Conservation (phyloP, 352 stramenopile species). For the Pythium monospermum region DNA sequence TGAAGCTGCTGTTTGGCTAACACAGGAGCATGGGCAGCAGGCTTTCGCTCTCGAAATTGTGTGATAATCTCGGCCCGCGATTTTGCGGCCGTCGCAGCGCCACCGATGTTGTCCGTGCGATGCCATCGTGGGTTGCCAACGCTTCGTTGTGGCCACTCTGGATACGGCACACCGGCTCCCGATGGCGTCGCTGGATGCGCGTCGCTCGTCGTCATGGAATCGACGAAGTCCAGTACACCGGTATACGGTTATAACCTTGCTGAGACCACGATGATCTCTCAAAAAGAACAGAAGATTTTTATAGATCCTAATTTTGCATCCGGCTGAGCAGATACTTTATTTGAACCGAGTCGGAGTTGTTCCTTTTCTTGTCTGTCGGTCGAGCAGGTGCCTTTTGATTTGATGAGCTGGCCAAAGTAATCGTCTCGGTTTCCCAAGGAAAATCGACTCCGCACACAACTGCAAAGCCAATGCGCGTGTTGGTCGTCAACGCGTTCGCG, state of each 20-base stretch:
- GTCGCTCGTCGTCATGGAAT: constrained; percentile 9
- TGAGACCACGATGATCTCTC: too few relatives aligned
- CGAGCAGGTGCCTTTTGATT: too few relatives aligned
- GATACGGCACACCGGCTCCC: constrained; percentile 28
- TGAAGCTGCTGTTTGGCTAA: constrained; percentile 9
- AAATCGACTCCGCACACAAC: neutral
- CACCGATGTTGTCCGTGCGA: constrained; percentile 6
- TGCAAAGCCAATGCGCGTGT: constrained; percentile 42
- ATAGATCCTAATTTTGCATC: too few relatives aligned
- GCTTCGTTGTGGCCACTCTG: constrained; percentile 51
- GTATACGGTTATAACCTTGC: too few relatives aligned
- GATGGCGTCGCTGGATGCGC: constrained; percentile 9
- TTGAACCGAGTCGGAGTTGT: too few relatives aligned
- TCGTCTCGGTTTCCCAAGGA: neutral
- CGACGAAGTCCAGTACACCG: too few relatives aligned
- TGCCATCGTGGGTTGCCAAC: constrained; percentile 45
- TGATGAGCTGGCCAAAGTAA: too few relatives aligned
- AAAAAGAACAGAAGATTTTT: too few relatives aligned
- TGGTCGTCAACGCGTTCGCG: constrained; percentile 69
- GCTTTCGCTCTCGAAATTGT: constrained; percentile 27
- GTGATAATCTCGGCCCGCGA: constrained; percentile 35
- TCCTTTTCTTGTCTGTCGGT: too few relatives aligned
- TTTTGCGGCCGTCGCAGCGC: constrained; percentile 4
- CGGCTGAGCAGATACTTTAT: too few relatives aligned
- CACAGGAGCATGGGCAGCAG: constrained; percentile 1